Evolutionary conservation across 345 rosid species (phyloP), one percentile per base, ranked within the genome.

Genomic region (Eucalyptus globulus): DNA sequence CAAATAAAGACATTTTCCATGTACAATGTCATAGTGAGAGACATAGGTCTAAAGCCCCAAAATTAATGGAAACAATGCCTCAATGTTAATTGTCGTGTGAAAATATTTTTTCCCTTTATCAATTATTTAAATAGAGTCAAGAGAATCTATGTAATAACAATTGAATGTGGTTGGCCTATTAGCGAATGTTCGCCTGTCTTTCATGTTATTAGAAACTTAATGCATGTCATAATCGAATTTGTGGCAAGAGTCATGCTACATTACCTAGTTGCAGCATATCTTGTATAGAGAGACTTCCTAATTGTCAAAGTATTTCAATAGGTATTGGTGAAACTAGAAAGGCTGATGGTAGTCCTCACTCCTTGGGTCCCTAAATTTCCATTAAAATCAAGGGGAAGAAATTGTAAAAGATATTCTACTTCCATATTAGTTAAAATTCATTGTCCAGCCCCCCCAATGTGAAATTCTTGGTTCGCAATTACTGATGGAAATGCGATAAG

Each of bases 211-310:
- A 76, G 7, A 22, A 76, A 24, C 83, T 37, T 3, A 2, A 37
- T 76, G 24, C 27, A 37, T 0, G 8, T 34, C 4, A 0, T 69
- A 34, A 9, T 21, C 4, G 8, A 69, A 34, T 34, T 0, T 34
- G 12, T 69, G 22, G 40, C 7, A 34, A 34, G 24, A 69, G 44
- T 16, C 1, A 0, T 69, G 43, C 11, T 67, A 8, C 11, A 31
- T 31, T 67, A 67, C 6, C 22, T 67, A 31, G 22, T 9, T 9
- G 11, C 12, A 9, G 0, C 80, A 69, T 34, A 69, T 31, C 43
- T 69, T 9, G 22, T 31, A 10, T 31, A 37, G 22, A 16, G 24
- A 69, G 12, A 17, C 80, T 69, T 69, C 11, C 4, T 9, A 10
- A 34, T 19, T 34, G 27, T 7, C 12, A 3, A 26, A 56, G 83